Base-by-base conservation (phyloP, 805 yeast species). In the Ogataea minuta region DNA sequence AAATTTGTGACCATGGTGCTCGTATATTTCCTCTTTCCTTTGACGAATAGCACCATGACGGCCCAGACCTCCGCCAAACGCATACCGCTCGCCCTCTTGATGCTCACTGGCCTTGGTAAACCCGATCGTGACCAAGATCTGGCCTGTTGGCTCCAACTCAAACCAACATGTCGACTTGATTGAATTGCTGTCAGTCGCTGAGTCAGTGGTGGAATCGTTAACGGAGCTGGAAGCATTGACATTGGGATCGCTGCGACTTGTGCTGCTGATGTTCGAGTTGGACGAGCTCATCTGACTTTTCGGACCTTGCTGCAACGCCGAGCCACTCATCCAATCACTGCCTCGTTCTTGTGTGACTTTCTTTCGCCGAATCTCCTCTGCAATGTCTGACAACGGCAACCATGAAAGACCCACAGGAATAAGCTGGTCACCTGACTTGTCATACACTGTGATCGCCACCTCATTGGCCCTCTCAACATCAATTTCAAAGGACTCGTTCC, bases 41-140 rank as follows among this genome's bases (percentile, higher is more conserved):
- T 88, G 93, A 56, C 96, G 84, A 49, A 93, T 91, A 46, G 99
- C 99, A 68, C 97, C 98, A 59, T 91, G 96, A 72, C 99, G 95
- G 23, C 88, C 91, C 38, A 84, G 70, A 0, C 87, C 87, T 37
- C 84, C 84, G 32, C 75, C 64, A 36, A 62, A 63, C 17, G 70
- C 76, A 34, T 67, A 70, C 48, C 69, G 72, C 37, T 70, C 72
- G 13, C 72, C 74, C 25, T 47, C 44, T 17, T 67, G 64, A 5
- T 83, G 74, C 28, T 58, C 62, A 41, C 54, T 65, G 1, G 74
- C 60, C 54, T 91, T 91, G 31, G 82, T 83, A 57, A 93, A 93
- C 2, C 91, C 84, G 17, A 91, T 64, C 4, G 81, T 77, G 29
- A 93, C 61, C 40, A 85, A 68, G 24, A 93, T 79, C 62, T 89